Evolutionary conservation across 352 stramenopile species (phyloP), one percentile per base, ranked within the genome.

Genomic region (Thraustochytrium aureum): DNA sequence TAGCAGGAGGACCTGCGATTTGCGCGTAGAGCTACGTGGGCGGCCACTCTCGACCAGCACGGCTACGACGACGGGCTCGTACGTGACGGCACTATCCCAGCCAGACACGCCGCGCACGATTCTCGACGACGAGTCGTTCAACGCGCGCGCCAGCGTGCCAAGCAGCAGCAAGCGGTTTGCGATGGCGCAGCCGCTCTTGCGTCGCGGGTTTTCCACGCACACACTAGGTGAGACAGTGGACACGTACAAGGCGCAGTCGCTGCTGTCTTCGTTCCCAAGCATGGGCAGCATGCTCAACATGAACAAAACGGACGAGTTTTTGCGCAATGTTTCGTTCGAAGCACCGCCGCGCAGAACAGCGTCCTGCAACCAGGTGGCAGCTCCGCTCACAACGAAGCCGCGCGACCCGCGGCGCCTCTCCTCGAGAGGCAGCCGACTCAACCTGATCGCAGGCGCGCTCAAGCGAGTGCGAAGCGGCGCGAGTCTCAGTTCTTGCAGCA

Each of bases 271-370:
- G n/a, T 79, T 22, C 41, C 69, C 69, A 12, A 73, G 50, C 6
- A 79, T 79, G 69, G 69, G 69, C 14, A 65, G 37, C 12, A 79
- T 79, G 52, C 37, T 79, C 6, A 43, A n/a, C 30, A 50, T 1
- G n/a, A 79, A 22, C 17, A 56, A 56, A 56, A 56, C 26, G 47
- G 47, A 56, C 17, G 47, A 56, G 47, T 56, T 56, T 26, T 56
- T 26, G 17, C 47, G 47, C 47, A 26, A 56, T 22, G 17, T 22
- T 26, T 56, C 47, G 17, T 22, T 56, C 47, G 47, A 56, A n/a
- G n/a, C n/a, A n/a, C n/a, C n/a, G n/a, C n/a, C n/a, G n/a, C n/a
- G n/a, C n/a, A n/a, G n/a, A n/a, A n/a, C n/a, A n/a, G n/a, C n/a
- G n/a, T n/a, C n/a, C n/a, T n/a, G n/a, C n/a, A n/a, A n/a, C n/a